Evolutionary conservation across 2,329 filamentous ascomycete species (phyloP).

Genomic region (Domatiomyces globalis): DNA sequence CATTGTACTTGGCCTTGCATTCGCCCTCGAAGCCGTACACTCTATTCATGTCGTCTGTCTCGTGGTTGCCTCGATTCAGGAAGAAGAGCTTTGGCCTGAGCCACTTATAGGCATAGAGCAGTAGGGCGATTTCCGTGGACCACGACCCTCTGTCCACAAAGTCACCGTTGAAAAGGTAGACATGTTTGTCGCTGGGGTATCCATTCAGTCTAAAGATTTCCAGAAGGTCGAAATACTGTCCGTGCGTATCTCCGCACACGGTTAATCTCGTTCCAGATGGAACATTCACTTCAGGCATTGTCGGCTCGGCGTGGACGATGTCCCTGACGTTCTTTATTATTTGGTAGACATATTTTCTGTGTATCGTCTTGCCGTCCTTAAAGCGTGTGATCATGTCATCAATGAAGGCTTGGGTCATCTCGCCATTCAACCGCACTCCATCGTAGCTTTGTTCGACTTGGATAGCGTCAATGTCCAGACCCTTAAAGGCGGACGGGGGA

Average conservation of each 20-base stretch:
- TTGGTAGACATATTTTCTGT: conserved; percentile 94
- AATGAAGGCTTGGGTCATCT: conserved; percentile 94
- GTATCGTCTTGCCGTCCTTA: conserved; percentile 88
- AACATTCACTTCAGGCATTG: conserved; percentile 89
- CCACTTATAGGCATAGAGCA: conserved; percentile 96
- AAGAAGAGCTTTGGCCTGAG: conserved; percentile 76
- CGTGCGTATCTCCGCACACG: conserved; percentile 94
- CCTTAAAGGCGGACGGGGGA: conserved; percentile 81
- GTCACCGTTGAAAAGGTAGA: conserved; percentile 96
- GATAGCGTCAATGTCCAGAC: conserved; percentile 76
- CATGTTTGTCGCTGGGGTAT: conserved; percentile 67
- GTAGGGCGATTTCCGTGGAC: conserved; percentile 90
- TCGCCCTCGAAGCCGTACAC: conserved; percentile 98
- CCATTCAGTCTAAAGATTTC: conserved; percentile 92
- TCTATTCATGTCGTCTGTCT: conserved; percentile 98
- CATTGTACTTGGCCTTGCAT: conserved; percentile 96
- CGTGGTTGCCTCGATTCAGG: conserved; percentile 94
- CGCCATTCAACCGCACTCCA: conserved; percentile 57
- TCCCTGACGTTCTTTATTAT: conserved; percentile 84
- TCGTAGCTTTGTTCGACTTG: conserved; percentile 72
- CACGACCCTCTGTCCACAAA: conserved; percentile 96
- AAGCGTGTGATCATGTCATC: conserved; percentile 95
- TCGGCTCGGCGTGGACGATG: conserved; percentile 79
- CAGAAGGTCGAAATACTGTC: conserved; percentile 94
- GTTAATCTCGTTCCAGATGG: conserved; percentile 66